A percentile compares a stretch with the other conserved stretches of the same genome.
Conservation (phyloP, 2,329 filamentous ascomycete genomes). For the Neofusicoccum kwambonambiense region DNA sequence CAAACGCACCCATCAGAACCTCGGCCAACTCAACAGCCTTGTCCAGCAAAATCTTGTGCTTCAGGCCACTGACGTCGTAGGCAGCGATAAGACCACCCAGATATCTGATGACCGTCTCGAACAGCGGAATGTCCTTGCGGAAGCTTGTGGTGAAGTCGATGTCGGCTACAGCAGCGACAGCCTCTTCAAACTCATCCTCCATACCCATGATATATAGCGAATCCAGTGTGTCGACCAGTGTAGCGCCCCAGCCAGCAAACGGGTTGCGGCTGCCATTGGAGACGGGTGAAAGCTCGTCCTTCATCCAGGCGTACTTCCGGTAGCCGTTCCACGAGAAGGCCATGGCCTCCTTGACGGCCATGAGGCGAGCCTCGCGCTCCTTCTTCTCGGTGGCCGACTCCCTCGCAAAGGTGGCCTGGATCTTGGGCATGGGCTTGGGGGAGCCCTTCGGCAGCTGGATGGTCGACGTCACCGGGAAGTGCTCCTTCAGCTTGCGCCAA, state of each 20-base stretch:
- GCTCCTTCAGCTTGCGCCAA: constrained; percentile 72
- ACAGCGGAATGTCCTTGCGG: constrained; percentile 58
- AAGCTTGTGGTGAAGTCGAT: constrained; percentile 62
- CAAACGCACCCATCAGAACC: constrained; percentile 64
- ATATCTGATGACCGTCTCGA: constrained; percentile 71
- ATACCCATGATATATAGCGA: constrained; percentile 73
- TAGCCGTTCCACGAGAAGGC: constrained; percentile 81
- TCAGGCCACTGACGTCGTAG: constrained; percentile 62
- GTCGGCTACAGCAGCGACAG: constrained; percentile 56
- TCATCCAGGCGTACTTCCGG: constrained; percentile 73
- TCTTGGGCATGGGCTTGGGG: constrained; percentile 67
- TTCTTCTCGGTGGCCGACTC: constrained; percentile 55
- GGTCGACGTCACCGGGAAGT: constrained; percentile 76
- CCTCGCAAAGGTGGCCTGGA: constrained; percentile 70
- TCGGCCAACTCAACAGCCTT: constrained; percentile 65
- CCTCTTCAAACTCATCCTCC: constrained; percentile 63
- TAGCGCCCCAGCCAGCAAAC: constrained; percentile 90
- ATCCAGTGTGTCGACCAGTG: constrained; percentile 73
- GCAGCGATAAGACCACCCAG: constrained; percentile 68
- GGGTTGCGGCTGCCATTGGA: constrained; percentile 68
- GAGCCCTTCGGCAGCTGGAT: constrained; percentile 73
- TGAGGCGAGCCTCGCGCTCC: constrained; percentile 63
- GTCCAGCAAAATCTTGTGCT: constrained; percentile 52
- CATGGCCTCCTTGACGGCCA: constrained; percentile 70
- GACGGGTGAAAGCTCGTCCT: constrained; percentile 81